phyloP scores from a whole-genome alignment of 139 green algal genomes.

The Asterochloris erici region DNA sequence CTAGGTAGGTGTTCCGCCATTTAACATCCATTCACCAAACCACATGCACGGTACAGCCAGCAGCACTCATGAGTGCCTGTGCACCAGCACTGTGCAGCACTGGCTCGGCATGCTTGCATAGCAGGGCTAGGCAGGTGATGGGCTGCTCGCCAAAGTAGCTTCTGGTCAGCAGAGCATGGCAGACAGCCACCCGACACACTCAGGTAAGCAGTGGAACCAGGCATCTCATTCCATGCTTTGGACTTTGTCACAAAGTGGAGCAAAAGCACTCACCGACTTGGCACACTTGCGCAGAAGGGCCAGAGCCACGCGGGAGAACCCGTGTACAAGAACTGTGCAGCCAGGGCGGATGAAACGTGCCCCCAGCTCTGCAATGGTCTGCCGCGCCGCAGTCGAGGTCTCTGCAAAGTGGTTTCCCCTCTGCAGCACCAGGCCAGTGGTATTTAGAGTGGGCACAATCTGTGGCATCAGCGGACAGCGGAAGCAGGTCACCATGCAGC shows the following conservation, averaged over 20 bases:
- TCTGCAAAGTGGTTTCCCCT: slow-evolving; percentile 77
- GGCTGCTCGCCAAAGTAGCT: too few species aligned
- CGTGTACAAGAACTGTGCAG: slow-evolving; percentile 79
- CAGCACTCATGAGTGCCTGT: too few species aligned
- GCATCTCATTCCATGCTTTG: not conserved
- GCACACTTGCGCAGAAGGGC: slow-evolving; percentile 71
- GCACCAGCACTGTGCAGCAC: too few species aligned
- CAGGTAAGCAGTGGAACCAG: not conserved
- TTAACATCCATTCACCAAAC: too few species aligned
- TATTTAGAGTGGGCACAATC: not conserved
- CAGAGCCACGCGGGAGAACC: slow-evolving; percentile 86
- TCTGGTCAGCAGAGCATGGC: not conserved
- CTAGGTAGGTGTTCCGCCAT: too few species aligned
- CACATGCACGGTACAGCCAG: too few species aligned
- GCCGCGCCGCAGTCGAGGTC: slow-evolving; percentile 72
- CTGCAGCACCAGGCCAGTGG: slow-evolving; percentile 37
- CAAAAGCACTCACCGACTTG: slow-evolving; percentile 28
- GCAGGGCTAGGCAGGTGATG: too few species aligned
- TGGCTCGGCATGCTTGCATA: too few species aligned
- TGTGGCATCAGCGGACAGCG: too few species aligned
- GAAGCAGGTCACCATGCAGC: too few species aligned
- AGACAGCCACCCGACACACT: not conserved
- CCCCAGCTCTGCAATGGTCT: slow-evolving; percentile 84
- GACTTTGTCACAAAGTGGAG: not conserved
- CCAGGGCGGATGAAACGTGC: slow-evolving; percentile 80